Percentiles rank a stretch among this genome's conserved stretches.
These are phyloP conservation scores for Comarum palustre DNA, from an alignment of 306 rosid genomes.

Conservation along the genomic window DNA sequence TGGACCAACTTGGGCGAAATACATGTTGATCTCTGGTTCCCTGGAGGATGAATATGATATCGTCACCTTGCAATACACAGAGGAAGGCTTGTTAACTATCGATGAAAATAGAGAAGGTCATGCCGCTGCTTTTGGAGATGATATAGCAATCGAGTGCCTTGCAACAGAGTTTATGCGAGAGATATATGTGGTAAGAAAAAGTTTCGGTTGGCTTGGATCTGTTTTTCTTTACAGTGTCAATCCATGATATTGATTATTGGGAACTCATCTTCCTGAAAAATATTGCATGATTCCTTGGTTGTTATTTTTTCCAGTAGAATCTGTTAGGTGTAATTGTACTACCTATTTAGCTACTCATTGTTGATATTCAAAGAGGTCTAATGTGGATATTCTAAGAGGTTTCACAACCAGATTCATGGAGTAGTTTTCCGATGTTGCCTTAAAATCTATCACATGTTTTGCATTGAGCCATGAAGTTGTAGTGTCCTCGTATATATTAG, in stretches of 20 bases:
- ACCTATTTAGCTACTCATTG: background rate
- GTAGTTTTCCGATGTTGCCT: background rate
- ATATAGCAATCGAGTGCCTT: slow-evolving; percentile 96
- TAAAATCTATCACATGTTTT: background rate
- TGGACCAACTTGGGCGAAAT: slow-evolving; percentile 91
- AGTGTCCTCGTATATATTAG: background rate
- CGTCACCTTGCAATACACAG: slow-evolving; percentile 91
- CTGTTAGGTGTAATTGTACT: background rate
- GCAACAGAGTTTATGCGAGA: slow-evolving; percentile 95
- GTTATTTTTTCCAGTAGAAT: background rate
- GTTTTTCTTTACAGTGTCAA: background rate
- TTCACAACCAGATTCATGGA: background rate
- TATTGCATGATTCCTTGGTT: background rate
- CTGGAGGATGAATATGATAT: slow-evolving; percentile 78
- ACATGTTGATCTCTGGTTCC: slow-evolving; percentile 90
- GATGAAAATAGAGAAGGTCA: slow-evolving; percentile 87
- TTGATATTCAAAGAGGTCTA: background rate
- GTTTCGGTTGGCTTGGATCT: slow-evolving; percentile 9
- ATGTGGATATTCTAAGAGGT: background rate
- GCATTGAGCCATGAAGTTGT: background rate
- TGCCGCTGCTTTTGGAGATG: slow-evolving; percentile 98
- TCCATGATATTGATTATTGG: background rate
- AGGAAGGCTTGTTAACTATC: slow-evolving; percentile 79
- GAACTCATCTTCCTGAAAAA: background rate
- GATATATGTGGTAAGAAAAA: slow-evolving; percentile 76